Percentiles rank a stretch among this genome's conserved stretches.
Evolutionary conservation across 306 rosid genomes (phyloP).

Genomic region (Mucuna pruriens): DNA sequence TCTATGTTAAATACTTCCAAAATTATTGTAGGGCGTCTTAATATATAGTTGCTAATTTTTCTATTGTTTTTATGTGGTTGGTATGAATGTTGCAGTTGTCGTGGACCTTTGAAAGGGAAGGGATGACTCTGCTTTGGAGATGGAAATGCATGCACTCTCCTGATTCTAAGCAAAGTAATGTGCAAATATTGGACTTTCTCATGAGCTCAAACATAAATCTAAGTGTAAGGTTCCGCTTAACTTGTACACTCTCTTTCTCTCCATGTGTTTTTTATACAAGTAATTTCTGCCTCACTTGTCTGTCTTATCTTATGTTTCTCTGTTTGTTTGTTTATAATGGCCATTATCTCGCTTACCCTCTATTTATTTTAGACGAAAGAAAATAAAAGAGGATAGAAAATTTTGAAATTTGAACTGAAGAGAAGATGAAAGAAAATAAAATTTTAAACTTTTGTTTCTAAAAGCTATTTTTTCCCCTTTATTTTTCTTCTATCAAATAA

Average conservation of each 20-base stretch:
- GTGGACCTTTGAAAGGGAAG: conserved; percentile 92
- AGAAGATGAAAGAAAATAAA: too few relatives aligned
- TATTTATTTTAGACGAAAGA: too few relatives aligned
- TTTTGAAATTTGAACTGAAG: too few relatives aligned
- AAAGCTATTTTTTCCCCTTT: too few relatives aligned
- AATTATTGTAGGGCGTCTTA: background rate
- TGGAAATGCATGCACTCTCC: conserved; percentile 80
- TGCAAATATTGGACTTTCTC: conserved; percentile 78
- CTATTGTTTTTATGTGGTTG: background rate
- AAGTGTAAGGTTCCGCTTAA: conserved; percentile 64
- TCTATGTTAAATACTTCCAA: background rate
- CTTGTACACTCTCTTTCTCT: background rate
- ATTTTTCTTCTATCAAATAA: too few relatives aligned
- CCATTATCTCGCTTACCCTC: too few relatives aligned
- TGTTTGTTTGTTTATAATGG: too few relatives aligned
- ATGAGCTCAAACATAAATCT: conserved; percentile 82
- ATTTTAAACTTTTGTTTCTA: too few relatives aligned
- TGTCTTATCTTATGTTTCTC: too few relatives aligned
- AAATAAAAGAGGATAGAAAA: too few relatives aligned
- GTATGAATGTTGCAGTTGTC: conserved; percentile 62
- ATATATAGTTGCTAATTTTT: background rate
- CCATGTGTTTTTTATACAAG: background rate
- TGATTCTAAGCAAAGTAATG: conserved; percentile 64
- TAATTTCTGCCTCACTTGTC: too few relatives aligned
- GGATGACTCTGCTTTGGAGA: conserved; percentile 82